phyloP scores from a whole-genome alignment of 805 yeast species.

The Schwanniomyces yamadae region DNA sequence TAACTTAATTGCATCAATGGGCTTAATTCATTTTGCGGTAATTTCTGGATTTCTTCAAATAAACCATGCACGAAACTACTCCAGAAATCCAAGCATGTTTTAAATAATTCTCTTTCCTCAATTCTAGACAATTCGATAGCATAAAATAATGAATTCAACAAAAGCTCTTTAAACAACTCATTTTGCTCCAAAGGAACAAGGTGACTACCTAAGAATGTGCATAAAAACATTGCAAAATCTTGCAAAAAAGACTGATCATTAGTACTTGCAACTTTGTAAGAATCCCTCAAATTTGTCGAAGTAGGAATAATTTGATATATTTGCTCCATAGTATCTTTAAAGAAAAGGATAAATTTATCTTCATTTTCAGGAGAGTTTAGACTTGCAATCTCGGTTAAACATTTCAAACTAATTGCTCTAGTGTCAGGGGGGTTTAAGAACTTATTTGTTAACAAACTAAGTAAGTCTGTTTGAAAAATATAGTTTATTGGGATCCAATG shows the following conservation, averaged over 20 bases:
- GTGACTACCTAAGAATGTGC: conserved; percentile 80
- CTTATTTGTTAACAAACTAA: conserved; percentile 69
- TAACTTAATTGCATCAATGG: conserved; percentile 72
- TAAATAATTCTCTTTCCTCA: conserved; percentile 94
- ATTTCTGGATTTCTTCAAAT: conserved; percentile 78
- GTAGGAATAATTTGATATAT: conserved; percentile 70
- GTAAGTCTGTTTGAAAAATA: conserved; percentile 82
- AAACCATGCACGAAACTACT: conserved; percentile 76
- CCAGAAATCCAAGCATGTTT: conserved; percentile 96
- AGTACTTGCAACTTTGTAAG: conserved; percentile 73
- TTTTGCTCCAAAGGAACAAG: conserved; percentile 61
- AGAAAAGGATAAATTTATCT: conserved; percentile 63
- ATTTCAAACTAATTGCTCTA: conserved; percentile 82
- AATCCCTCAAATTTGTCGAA: conserved; percentile 63
- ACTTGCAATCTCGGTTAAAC: conserved; percentile 86
- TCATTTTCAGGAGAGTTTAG: conserved; percentile 55
- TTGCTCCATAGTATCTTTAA: conserved; percentile 70
- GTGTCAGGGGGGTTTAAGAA: conserved; percentile 77
- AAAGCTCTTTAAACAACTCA: conserved; percentile 53
- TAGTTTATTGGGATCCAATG: conserved; percentile 94
- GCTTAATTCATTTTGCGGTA: conserved; percentile 69
- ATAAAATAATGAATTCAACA: conserved; percentile 74
- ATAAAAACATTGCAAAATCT: conserved; percentile 89
- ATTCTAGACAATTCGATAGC: conserved; percentile 82
- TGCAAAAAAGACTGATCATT: conserved; percentile 91